These are phyloP conservation scores for Filosporella fistucella DNA, from an alignment of 495 filamentous ascomycete species.

Conservation along the genomic window DNA sequence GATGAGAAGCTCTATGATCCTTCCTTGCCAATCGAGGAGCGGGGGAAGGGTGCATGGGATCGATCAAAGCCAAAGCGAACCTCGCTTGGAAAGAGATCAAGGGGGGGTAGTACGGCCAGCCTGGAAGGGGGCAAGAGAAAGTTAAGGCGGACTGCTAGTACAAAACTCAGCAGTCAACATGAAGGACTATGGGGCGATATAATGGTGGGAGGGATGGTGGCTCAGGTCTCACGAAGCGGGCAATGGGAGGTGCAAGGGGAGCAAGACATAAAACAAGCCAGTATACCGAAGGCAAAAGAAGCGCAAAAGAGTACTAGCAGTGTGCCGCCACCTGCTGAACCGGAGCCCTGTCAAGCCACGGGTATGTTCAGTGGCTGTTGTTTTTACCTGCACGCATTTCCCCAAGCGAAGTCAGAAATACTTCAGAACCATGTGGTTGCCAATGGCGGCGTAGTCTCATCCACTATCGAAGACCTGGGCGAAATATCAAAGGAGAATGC, in stretches of 20 bases:
- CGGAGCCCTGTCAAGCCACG: not conserved
- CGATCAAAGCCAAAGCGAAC: slow-evolving; percentile 26
- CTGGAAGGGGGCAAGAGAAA: slow-evolving; percentile 50
- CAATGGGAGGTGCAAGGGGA: slow-evolving; percentile 15
- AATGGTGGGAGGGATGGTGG: slow-evolving; percentile 41
- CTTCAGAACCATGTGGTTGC: slow-evolving; percentile 37
- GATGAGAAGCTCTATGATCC: slow-evolving; percentile 83
- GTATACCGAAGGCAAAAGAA: not conserved
- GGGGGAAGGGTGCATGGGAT: slow-evolving; percentile 77
- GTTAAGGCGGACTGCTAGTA: slow-evolving; percentile 74
- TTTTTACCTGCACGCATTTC: slow-evolving; percentile 67
- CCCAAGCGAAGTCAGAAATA: slow-evolving; percentile 33
- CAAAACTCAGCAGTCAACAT: slow-evolving; percentile 72
- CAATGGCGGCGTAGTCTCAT: slow-evolving; percentile 39
- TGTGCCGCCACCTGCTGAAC: not conserved
- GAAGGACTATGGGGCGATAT: slow-evolving; percentile 87
- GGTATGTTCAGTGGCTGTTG: slow-evolving; percentile 49
- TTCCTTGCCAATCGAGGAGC: slow-evolving; percentile 55
- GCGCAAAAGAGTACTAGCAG: not conserved
- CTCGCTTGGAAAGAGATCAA: slow-evolving; percentile 41
- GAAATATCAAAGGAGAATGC: slow-evolving; percentile 23
- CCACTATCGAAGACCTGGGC: slow-evolving; percentile 37
- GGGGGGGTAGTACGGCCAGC: slow-evolving; percentile 26
- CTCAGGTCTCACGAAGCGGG: slow-evolving; percentile 20
- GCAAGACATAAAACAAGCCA: slow-evolving; percentile 1